These are phyloP conservation scores for Penicillium simplicissimum DNA, from an alignment of 495 filamentous ascomycete genomes.

Conservation along the genomic window DNA sequence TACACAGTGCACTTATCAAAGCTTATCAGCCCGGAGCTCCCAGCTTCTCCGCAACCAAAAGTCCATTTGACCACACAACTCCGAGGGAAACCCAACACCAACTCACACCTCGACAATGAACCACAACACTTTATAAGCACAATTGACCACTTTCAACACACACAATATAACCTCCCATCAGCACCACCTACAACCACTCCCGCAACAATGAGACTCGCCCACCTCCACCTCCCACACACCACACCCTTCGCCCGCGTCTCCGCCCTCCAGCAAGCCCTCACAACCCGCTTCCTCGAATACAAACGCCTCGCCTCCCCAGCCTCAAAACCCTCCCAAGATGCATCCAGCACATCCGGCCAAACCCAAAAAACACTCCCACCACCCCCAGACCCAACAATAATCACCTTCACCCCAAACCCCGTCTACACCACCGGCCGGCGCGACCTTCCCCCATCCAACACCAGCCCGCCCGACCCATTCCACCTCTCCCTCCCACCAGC, in stretches of 20 bases:
- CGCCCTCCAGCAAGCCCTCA: constrained; percentile 50
- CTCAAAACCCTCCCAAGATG: constrained; percentile 27
- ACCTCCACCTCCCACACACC: constrained; percentile 67
- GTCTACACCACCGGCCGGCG: constrained; percentile 91
- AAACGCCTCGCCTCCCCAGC: constrained; percentile 39
- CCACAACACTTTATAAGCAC: background rate
- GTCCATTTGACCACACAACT: constrained; percentile 17
- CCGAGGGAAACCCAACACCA: constrained; percentile 21
- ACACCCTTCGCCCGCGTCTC: constrained; percentile 52
- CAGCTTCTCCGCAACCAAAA: constrained; percentile 31
- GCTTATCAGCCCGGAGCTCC: constrained; percentile 24
- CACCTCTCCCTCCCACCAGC: constrained; percentile 40
- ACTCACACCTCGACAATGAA: constrained; percentile 4
- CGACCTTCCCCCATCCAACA: constrained; percentile 61
- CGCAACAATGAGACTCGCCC: constrained; percentile 54
- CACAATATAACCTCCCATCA: background rate
- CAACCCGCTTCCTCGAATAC: constrained; percentile 46
- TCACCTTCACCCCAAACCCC: constrained; percentile 81
- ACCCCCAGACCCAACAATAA: constrained; percentile 64
- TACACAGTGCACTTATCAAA: constrained; percentile 15
- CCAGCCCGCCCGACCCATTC: constrained; percentile 30
- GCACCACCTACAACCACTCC: background rate
- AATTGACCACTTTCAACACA: background rate
- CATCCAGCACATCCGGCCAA: background rate
- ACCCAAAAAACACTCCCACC: constrained; percentile 35